These are phyloP conservation scores for Tolypocladium tropicale DNA, from an alignment of 2,329 filamentous ascomycete genomes.

Conservation along the genomic window DNA sequence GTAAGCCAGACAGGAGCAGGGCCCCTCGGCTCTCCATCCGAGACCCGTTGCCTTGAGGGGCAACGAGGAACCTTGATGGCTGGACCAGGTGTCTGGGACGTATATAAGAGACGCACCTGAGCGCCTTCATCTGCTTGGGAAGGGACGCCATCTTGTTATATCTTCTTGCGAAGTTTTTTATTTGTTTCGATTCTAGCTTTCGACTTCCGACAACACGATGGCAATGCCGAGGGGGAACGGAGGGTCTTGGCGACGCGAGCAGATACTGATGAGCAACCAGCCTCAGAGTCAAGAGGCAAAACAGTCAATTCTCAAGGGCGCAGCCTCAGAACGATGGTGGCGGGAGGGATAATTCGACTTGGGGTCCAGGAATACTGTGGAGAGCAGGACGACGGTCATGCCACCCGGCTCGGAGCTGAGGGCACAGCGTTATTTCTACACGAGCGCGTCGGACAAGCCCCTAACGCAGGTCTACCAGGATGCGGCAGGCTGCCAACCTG, in stretches of 20 bases:
- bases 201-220: background rate
- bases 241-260: background rate
- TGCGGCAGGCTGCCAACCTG: background rate
- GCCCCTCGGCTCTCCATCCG: background rate
- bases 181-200: background rate
- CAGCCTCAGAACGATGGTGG: background rate
- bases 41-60: background rate
- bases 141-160: constrained; percentile 24
- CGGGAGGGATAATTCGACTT: background rate
- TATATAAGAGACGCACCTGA: constrained; percentile 34
- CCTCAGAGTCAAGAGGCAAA: background rate
- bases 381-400: background rate
- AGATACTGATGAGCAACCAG: background rate
- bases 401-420: background rate
- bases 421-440: background rate
- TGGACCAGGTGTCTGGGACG: background rate
- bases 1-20: background rate
- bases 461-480: background rate
- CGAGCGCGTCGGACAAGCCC: background rate
- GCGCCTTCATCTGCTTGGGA: constrained; percentile 50
- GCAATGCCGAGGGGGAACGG: background rate
- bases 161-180: background rate
- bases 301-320: background rate
- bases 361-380: background rate
- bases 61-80: constrained; percentile 11